These are phyloP conservation scores for Sicyos edulis DNA, from an alignment of 306 rosid species.

Conservation along the genomic window DNA sequence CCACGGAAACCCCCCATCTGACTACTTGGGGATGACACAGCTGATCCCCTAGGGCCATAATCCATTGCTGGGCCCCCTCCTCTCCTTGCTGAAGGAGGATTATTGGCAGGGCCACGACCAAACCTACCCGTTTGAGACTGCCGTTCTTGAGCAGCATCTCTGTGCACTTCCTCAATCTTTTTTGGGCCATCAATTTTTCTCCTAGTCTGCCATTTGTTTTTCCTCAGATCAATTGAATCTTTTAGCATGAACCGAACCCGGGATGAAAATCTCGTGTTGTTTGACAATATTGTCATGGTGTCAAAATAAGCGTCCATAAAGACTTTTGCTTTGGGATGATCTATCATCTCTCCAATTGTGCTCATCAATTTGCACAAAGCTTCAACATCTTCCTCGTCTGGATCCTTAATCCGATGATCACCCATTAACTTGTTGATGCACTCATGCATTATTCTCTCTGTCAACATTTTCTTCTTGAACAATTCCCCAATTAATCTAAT, in stretches of 20 bases:
- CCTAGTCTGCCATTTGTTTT: slow-evolving; percentile 87
- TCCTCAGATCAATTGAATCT: slow-evolving; percentile 82
- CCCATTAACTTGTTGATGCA: slow-evolving; percentile 82
- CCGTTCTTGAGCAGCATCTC: slow-evolving; percentile 96
- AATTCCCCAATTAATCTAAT: slow-evolving; percentile 93
- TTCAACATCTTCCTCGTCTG: slow-evolving; percentile 94
- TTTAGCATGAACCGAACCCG: slow-evolving; percentile 94
- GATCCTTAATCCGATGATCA: slow-evolving; percentile 44
- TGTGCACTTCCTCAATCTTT: slow-evolving; percentile 94
- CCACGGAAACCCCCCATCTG: slow-evolving; percentile 69
- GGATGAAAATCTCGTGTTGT: slow-evolving; percentile 75
- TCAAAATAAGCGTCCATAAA: slow-evolving; percentile 81
- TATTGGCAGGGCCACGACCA: slow-evolving; percentile 59
- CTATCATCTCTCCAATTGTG: slow-evolving; percentile 95
- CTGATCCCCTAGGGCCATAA: slow-evolving; percentile 55
- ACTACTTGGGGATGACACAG: slow-evolving; percentile 46
- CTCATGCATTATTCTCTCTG: slow-evolving; percentile 91
- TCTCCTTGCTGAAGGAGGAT: slow-evolving; percentile 46
- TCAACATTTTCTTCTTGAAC: slow-evolving; percentile 90
- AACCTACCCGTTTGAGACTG: slow-evolving; percentile 76
- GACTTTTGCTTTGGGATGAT: slow-evolving; percentile 81
- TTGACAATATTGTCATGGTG: slow-evolving; percentile 56
- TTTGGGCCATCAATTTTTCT: slow-evolving; percentile 96
- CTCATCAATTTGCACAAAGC: slow-evolving; percentile 95
- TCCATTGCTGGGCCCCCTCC: slow-evolving; percentile 68